These are phyloP conservation scores for Ceratocystis eucalypticola DNA, from an alignment of 2,329 filamentous ascomycete genomes.

Conservation along the genomic window DNA sequence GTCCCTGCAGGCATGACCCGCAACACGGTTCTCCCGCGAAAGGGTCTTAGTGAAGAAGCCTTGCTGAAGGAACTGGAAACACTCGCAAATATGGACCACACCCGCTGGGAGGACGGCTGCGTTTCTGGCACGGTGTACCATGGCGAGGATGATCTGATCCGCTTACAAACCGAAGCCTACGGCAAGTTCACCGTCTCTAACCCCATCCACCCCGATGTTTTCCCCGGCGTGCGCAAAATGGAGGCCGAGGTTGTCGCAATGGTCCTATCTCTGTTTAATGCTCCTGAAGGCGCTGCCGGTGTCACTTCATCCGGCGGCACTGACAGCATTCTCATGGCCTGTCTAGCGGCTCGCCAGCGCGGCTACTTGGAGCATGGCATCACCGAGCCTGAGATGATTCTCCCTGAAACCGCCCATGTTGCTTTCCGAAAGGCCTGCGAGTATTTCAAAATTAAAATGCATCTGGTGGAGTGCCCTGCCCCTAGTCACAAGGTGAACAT, in stretches of 20 bases:
- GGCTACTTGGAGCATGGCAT: constrained; percentile 73
- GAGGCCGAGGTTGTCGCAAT: constrained; percentile 96
- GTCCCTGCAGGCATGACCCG: constrained; percentile 59
- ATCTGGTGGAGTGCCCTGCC: constrained; percentile 74
- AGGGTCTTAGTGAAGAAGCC: constrained; percentile 69
- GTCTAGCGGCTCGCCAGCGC: constrained; percentile 78
- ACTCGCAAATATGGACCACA: constrained; percentile 79
- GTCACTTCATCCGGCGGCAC: constrained; percentile 88
- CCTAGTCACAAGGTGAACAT: constrained; percentile 76
- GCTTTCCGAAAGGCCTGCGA: constrained; percentile 90
- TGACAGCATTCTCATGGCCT: constrained; percentile 94
- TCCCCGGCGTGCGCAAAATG: constrained; percentile 97
- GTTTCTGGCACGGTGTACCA: constrained; percentile 96
- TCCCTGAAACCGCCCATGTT: constrained; percentile 87
- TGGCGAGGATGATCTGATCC: constrained; percentile 67
- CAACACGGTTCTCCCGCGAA: constrained; percentile 63
- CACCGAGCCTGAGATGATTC: constrained; percentile 92
- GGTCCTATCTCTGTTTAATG: constrained; percentile 82
- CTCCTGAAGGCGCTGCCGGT: constrained; percentile 69
- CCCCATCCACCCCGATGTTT: constrained; percentile 95
- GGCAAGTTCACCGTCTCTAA: constrained; percentile 90
- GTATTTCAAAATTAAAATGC: constrained; percentile 94
- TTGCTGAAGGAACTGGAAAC: constrained; percentile 67
- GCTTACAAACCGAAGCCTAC: constrained; percentile 84
- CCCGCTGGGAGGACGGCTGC: constrained; percentile 87